Conservation (phyloP, 2,329 filamentous ascomycete species). For the Talaromyces rugulosus region DNA sequence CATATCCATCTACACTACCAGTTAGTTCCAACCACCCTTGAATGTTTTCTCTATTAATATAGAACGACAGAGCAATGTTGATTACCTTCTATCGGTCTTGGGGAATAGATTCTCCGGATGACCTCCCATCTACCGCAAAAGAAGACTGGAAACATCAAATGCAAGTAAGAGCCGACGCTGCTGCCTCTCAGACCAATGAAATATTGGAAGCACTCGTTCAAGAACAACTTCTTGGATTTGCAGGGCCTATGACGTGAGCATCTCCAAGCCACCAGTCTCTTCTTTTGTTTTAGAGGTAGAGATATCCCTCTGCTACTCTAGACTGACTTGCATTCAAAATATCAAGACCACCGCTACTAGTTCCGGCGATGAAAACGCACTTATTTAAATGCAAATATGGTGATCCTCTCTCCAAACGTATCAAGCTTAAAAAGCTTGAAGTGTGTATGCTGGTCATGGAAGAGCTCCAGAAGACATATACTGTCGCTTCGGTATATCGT, state of each 20-base stretch:
- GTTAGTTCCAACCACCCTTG: background rate
- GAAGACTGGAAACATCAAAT: background rate
- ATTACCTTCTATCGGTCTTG: background rate
- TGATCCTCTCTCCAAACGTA: background rate
- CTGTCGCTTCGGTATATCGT: background rate
- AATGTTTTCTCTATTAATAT: background rate
- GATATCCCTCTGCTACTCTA: too few species aligned
- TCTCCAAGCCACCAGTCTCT: too few species aligned
- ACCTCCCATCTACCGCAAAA: background rate
- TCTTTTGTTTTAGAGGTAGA: too few species aligned
- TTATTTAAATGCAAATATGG: background rate
- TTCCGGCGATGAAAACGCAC: background rate
- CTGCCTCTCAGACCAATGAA: background rate
- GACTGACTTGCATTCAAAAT: background rate
- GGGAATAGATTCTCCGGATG: background rate
- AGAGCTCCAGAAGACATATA: background rate
- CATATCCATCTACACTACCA: background rate
- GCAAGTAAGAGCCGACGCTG: background rate
- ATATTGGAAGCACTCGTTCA: background rate
- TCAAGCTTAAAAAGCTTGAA: background rate
- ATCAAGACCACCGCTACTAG: background rate
- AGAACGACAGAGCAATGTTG: background rate
- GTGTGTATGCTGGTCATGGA: background rate
- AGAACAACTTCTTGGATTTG: background rate
- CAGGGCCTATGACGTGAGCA: background rate